These are phyloP conservation scores for Pyrenula aspistea DNA, from an alignment of 495 filamentous ascomycete genomes.

Conservation along the genomic window DNA sequence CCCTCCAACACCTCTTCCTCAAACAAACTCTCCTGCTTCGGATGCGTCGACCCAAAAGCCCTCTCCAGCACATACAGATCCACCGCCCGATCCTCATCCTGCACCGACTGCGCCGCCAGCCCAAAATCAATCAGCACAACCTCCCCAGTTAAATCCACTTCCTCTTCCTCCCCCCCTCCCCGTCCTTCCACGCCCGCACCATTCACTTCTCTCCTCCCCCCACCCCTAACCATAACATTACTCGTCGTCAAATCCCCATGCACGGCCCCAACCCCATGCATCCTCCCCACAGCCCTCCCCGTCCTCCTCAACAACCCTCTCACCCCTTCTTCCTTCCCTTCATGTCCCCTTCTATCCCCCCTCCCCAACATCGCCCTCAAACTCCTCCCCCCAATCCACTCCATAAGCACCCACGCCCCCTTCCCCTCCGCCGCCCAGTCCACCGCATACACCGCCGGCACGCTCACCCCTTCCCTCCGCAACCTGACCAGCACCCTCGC, in stretches of 20 bases:
- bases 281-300: constrained; percentile 58
- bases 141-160: constrained; percentile 49
- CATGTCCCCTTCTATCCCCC: constrained; percentile 40
- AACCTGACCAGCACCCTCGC: constrained; percentile 71
- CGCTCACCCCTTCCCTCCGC: constrained; percentile 59
- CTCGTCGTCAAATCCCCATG: constrained; percentile 97
- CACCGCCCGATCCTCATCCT: constrained; percentile 89
- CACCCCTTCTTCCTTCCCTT: constrained; percentile 24
- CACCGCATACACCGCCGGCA: constrained; percentile 64
- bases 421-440: constrained; percentile 42
- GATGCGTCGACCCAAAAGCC: constrained; percentile 94
- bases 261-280: constrained; percentile 63
- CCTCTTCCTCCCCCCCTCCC: constrained; percentile 11
- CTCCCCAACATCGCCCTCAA: constrained; percentile 55
- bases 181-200: constrained; percentile 1
- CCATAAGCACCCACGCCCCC: constrained; percentile 73
- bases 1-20: constrained; percentile 40
- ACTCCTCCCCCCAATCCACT: constrained; percentile 73
- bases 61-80: constrained; percentile 95
- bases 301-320: constrained; percentile 56
- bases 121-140: constrained; percentile 94
- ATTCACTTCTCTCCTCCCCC: neutral
- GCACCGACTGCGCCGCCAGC: constrained; percentile 66
- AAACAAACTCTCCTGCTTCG: constrained; percentile 66
- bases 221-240: constrained; percentile 72